Percentiles rank a stretch among this genome's conserved stretches.
Conservation (phyloP, 2,329 filamentous ascomycete species). For the Botrytis porri region DNA sequence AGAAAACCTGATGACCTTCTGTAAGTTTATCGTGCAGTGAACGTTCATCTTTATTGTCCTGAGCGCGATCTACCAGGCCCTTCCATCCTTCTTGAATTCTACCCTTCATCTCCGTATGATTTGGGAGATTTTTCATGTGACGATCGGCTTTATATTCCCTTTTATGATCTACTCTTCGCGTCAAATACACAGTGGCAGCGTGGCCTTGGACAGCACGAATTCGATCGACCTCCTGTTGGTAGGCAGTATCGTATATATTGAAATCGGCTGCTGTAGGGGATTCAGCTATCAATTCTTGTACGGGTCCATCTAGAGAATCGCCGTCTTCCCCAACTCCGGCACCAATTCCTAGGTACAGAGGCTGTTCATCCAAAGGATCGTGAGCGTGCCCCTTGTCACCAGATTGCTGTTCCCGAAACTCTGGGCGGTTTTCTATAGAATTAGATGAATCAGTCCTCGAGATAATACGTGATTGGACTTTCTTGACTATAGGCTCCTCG, state of each 20-base stretch:
- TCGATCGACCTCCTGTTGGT: slow-evolving; percentile 74
- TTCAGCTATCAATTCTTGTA: slow-evolving; percentile 64
- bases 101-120: slow-evolving; percentile 21
- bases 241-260: slow-evolving; percentile 85
- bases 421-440: background rate
- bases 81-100: slow-evolving; percentile 34
- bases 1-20: slow-evolving; percentile 24
- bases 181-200: slow-evolving; percentile 57
- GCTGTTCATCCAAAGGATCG: slow-evolving; percentile 58
- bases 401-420: slow-evolving; percentile 31
- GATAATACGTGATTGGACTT: background rate
- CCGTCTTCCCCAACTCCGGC: slow-evolving; percentile 55
- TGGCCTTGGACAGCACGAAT: slow-evolving; percentile 55
- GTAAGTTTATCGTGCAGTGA: slow-evolving; percentile 20
- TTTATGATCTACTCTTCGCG: slow-evolving; percentile 47
- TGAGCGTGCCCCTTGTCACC: slow-evolving; percentile 60
- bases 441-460: slow-evolving; percentile 23
- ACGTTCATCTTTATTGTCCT: slow-evolving; percentile 26
- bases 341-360: slow-evolving; percentile 74
- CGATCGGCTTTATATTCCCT: slow-evolving; percentile 36
- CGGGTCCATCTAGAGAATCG: slow-evolving; percentile 37
- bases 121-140: slow-evolving; percentile 34
- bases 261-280: slow-evolving; percentile 82
- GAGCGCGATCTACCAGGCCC: slow-evolving; percentile 34
- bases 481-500: slow-evolving; percentile 6